Conservation (phyloP, 179 eudicot species). For the Heliamphora pulchella region DNA sequence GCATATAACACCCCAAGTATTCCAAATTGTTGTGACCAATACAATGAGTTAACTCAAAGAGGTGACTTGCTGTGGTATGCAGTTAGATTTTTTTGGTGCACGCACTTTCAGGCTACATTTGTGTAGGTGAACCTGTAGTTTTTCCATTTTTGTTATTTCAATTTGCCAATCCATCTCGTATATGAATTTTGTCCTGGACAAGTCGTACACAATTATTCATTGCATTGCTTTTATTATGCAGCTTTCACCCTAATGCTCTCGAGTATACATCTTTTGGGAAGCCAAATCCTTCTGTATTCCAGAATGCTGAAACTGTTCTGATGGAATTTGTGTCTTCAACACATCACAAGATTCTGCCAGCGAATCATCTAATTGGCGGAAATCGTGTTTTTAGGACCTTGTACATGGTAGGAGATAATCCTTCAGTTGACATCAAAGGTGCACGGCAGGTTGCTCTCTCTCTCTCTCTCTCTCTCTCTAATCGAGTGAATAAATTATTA, state of each 20-base stretch:
- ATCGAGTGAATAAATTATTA: neutral
- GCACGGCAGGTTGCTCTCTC: slow-evolving; percentile 63
- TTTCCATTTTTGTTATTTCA: neutral
- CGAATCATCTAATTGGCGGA: slow-evolving; percentile 18
- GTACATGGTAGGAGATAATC: slow-evolving; percentile 97
- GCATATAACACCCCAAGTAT: neutral
- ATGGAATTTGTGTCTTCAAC: slow-evolving; percentile 24
- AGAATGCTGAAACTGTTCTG: slow-evolving; percentile 65
- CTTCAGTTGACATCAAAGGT: slow-evolving; percentile 87
- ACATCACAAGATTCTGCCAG: slow-evolving; percentile 10
- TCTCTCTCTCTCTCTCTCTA: neutral
- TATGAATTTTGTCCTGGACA: neutral
- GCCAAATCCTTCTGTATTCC: slow-evolving; percentile 79
- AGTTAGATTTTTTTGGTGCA: too few species aligned
- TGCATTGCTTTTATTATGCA: slow-evolving; percentile 26
- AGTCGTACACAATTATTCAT: neutral
- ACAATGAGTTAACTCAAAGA: neutral
- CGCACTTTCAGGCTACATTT: neutral
- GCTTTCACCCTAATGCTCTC: slow-evolving; percentile 72
- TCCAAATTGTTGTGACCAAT: neutral
- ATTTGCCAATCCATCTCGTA: neutral
- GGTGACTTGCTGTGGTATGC: too few species aligned
- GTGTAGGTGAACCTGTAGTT: neutral
- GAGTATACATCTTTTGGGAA: slow-evolving; percentile 84
- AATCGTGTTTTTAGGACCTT: slow-evolving; percentile 50